Evolutionary conservation across 2,329 filamentous ascomycete genomes (phyloP).

Genomic region (Colletotrichum liaoningense): DNA sequence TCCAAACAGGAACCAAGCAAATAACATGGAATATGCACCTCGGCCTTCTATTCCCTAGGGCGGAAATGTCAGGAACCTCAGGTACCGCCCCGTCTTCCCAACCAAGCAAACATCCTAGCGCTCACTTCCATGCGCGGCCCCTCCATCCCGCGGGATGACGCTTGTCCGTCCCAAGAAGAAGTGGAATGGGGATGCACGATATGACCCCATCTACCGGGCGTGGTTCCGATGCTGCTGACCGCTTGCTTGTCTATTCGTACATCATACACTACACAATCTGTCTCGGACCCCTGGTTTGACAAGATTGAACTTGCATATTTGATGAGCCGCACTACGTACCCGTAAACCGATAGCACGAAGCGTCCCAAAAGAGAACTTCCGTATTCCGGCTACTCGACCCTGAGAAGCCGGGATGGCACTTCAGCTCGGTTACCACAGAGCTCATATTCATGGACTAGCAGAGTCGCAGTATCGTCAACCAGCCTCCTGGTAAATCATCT

Average conservation of each 20-base stretch:
- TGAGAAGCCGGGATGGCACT: conserved; percentile 5
- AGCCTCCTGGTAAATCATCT: background rate
- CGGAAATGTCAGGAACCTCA: background rate
- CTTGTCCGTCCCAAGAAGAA: conserved; percentile 20
- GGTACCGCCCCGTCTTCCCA: background rate
- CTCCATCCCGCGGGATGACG: conserved; percentile 27
- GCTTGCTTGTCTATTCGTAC: background rate
- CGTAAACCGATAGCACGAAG: background rate
- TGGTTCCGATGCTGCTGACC: conserved; percentile 7
- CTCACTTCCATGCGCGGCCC: background rate
- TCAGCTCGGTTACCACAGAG: conserved; percentile 4
- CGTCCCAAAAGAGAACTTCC: background rate
- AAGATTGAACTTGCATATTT: background rate
- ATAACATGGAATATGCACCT: conserved; percentile 22
- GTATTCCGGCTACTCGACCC: conserved; percentile 29
- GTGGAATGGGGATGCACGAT: background rate
- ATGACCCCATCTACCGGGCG: background rate
- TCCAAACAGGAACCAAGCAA: background rate
- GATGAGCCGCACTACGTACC: background rate
- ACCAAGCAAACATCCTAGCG: background rate
- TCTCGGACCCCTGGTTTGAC: conserved; percentile 10
- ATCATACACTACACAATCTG: background rate
- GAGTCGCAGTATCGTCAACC: too few relatives aligned
- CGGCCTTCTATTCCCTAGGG: conserved; percentile 18
- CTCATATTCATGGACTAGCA: background rate